Conservation (phyloP, 2,329 filamentous ascomycete species). For the Monascus ruber region DNA sequence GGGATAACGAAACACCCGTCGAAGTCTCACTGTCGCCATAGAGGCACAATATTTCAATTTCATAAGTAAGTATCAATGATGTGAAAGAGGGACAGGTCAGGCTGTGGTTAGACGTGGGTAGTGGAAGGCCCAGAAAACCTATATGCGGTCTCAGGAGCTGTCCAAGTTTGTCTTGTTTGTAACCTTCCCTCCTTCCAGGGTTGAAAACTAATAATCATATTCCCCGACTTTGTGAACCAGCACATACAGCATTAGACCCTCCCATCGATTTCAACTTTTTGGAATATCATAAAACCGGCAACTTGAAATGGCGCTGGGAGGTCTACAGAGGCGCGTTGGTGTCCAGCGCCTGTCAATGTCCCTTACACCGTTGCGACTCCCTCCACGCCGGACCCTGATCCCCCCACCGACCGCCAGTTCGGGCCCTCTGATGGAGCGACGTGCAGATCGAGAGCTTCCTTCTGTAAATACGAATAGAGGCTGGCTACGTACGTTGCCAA, state of each 20-base stretch:
- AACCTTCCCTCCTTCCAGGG: conserved; percentile 1
- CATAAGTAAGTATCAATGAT: too few species aligned
- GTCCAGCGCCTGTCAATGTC: conserved; percentile 6
- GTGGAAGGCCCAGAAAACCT: conserved; percentile 4
- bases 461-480: conserved; percentile 37
- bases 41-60: not conserved
- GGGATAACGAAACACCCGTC: conserved; percentile 68
- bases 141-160: not conserved
- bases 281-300: not conserved
- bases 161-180: conserved; percentile 18
- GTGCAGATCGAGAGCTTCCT: conserved; percentile 43
- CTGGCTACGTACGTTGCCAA: conserved; percentile 64
- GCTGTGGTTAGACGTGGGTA: not conserved
- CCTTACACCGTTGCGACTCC: conserved; percentile 3
- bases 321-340: conserved; percentile 10
- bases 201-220: not conserved
- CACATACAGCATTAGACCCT: not conserved
- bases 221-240: too few species aligned
- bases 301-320: conserved; percentile 9
- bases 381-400: conserved; percentile 34
- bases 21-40: conserved; percentile 51
- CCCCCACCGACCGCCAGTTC: conserved; percentile 39
- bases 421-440: conserved; percentile 41
- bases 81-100: too few species aligned
- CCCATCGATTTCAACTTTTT: not conserved